Evolutionary conservation across 805 yeast species (phyloP).

Genomic region (Maudiozyma bulderi): DNA sequence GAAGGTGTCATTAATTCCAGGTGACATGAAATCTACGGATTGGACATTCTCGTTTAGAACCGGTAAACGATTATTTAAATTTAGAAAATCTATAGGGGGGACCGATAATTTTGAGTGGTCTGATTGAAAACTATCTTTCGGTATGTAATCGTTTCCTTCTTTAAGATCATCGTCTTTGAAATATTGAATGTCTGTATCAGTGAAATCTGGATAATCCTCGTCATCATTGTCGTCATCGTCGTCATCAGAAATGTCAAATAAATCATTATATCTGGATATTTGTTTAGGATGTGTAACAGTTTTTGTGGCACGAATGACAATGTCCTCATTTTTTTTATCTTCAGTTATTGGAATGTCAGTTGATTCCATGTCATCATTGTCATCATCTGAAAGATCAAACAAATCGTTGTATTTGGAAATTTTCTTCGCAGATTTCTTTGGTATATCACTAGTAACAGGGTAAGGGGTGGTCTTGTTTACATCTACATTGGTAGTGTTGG

Average conservation of each 20-base stretch:
- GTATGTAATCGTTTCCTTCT: neutral
- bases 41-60: neutral
- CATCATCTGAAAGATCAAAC: constrained; percentile 6
- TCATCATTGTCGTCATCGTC: constrained; percentile 3
- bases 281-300: neutral
- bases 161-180: neutral
- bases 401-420: constrained; percentile 5
- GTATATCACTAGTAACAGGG: neutral
- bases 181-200: neutral
- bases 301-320: neutral
- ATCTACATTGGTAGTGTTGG: neutral
- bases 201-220: neutral
- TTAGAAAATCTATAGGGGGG: neutral
- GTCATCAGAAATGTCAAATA: constrained; percentile 7
- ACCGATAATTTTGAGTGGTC: neutral
- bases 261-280: constrained; percentile 4
- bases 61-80: neutral
- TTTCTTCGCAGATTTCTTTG: neutral
- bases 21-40: neutral
- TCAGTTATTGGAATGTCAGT: neutral
- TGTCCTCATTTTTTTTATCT: neutral
- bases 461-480: no score
- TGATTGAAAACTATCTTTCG: neutral
- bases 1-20: neutral
- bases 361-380: constrained; percentile 1